Base-by-base conservation (phyloP, 2,329 filamentous ascomycete species). In the Neonectria sp. region DNA sequence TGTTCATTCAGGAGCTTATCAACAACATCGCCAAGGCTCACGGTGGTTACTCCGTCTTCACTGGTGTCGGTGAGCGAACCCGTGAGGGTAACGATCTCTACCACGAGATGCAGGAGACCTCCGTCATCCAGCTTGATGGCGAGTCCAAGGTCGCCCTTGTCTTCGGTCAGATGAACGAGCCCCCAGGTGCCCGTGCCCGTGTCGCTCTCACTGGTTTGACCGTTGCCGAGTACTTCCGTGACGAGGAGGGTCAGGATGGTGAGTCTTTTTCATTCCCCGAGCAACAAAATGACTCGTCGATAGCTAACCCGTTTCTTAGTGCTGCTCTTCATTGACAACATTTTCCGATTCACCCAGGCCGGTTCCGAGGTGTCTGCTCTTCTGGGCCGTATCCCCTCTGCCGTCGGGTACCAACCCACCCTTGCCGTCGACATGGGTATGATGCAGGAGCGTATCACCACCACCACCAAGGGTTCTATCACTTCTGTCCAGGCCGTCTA, bases 1-100 rank as follows among this genome's bases (percentile, higher is more conserved):
- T 99, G 84, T 99, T 98, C 90, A 99, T 99, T 86, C 96, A 99
- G 91, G 96, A 99, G 89, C 89, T 99, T 83, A 99, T 99, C 89
- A 99, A 99, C 95, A 99, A 99, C 93, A 98, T 99, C 83, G 96
- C 96, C 88, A 98, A 98, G 92, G 96, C 96, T 79, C 96, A 99
- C 90, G 96, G 96, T 97, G 96, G 96, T 97, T 99, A 97, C 93
- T 99, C 96, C 77, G 96, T 99, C 84, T 99, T 99, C 93, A 97
- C 95, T 83, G 96, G 96, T 95, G 96, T 99, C 87, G 96, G 96
- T 85, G 96, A 99, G 93, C 95, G 96, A 90, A 99, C 96, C 83
- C 96, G 96, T 94, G 96, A 99, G 92, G 96, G 96, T 91, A 99
- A 99, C 92, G 96, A 99, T 92, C 86, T 99, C 90, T 99, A 99